Base-by-base conservation (phyloP, 495 filamentous ascomycete species). In the Penicillium cosmopolitanum region DNA sequence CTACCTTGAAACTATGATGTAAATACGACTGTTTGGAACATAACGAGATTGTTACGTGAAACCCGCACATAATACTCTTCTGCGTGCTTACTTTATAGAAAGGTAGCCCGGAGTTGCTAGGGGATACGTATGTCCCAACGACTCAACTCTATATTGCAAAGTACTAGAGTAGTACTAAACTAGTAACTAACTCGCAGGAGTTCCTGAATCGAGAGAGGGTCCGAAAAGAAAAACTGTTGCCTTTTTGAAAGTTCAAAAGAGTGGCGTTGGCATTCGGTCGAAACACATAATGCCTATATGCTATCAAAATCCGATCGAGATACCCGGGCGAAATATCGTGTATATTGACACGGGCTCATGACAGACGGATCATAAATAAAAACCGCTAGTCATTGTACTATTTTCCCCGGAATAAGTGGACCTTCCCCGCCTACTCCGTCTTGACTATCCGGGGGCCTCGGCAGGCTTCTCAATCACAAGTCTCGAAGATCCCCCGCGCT, bases 391-490 rank as follows among this genome's bases (percentile, higher is more conserved):
- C 18, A 6, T 31, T 28, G 13, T 25, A 8, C 46, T 28, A 15
- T 15, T 48, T 48, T 28, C 46, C 46, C 46, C 46, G 46, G 51
- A 38, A 53, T 38, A 38, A 36, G n/a, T 25, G 61, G 47, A 43
- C 13, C 33, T 51, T 42, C 56, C 61, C 61, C 51, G 35, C 51
- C 21, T 42, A 56, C 28, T 25, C 58, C 40, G 40, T 53, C 23
- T 38, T 50, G 25, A 31, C 43, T 59, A 54, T 53, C 53, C 53
- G 50, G 47, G 12, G 40, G 52, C 61, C 61, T 53, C 60, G 62
- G 62, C 57, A 60, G 38, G 40, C 15, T 19, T 19, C 46, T 56
- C 48, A 28, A 56, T 64, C 62, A 64, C 53, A 53, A 47, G 62
- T 50, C 21, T 25, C 8, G 50, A 40, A 53, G 47, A 50, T 60